Evolutionary conservation across 2,329 filamentous ascomycete species (phyloP).

Genomic region (Pseudovirgaria hyperparasitica): DNA sequence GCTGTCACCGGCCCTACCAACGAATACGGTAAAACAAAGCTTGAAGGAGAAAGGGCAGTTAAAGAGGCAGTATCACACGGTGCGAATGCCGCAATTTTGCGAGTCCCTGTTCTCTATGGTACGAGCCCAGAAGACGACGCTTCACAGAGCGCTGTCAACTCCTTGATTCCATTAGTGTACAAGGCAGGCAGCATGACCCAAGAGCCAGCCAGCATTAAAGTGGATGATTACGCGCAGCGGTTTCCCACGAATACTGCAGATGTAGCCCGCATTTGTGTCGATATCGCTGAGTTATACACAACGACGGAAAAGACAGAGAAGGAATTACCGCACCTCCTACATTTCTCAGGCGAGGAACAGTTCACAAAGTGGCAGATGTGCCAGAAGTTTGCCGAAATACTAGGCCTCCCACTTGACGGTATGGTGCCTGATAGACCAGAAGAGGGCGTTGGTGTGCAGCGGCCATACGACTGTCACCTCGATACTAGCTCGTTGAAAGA

Average conservation of each 20-base stretch:
- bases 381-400: conserved; percentile 61
- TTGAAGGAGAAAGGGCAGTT: conserved; percentile 57
- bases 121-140: conserved; percentile 50
- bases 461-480: conserved; percentile 81
- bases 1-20: conserved; percentile 59
- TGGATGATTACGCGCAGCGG: conserved; percentile 76
- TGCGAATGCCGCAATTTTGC: conserved; percentile 46
- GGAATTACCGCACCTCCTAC: conserved; percentile 55
- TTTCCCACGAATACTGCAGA: conserved; percentile 88
- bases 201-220: conserved; percentile 46
- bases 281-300: conserved; percentile 56
- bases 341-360: conserved; percentile 76
- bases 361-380: conserved; percentile 89
- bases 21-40: conserved; percentile 63
- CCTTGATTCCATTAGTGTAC: conserved; percentile 63
- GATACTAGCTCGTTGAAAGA: conserved; percentile 62
- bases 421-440: conserved; percentile 48
- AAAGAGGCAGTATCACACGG: conserved; percentile 34
- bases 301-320: conserved; percentile 23
- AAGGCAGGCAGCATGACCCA: conserved; percentile 49
- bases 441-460: conserved; percentile 56
- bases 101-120: conserved; percentile 78
- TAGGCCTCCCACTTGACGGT: conserved; percentile 56
- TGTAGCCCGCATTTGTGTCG: conserved; percentile 64
- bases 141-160: conserved; percentile 71